Base-by-base conservation (phyloP, 2,329 filamentous ascomycete species). In the Penicillium thymicola region DNA sequence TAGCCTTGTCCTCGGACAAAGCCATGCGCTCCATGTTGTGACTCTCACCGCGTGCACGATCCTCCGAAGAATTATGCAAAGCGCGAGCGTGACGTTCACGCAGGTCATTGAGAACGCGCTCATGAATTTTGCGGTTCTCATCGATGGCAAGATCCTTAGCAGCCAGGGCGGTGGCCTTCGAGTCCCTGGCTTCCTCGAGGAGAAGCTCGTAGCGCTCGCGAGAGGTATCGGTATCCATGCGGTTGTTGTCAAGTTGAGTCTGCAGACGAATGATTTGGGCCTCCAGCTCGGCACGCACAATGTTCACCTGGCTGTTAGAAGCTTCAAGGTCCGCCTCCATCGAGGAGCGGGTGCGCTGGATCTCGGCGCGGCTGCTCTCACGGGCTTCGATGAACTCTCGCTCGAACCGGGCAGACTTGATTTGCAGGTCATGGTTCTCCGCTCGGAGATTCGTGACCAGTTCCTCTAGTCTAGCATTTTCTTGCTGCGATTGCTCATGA, bases 251-350 rank as follows among this genome's bases (percentile, higher is more conserved):
- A 42, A 96, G 78, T 70, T 96, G 89, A 21, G 82, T 78, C 51
- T 90, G 86, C 28, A 92, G 77, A 66, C 86, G 87, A 27, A 81
- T 76, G 58, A 94, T 83, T 70, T 96, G 89, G 57, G 88, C 86
- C 71, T 96, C 92, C 11, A 95, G 83, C 67, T 93, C 89, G 45
- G 89, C 85, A 51, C 91, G 88, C 28, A 93, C 86, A 53, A 89
- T 83, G 67, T 95, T 93, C 72, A 93, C 89, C 67, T 96, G 88
- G 70, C 90, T 87, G 68, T 92, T 94, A 50, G 92, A 89, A 38
- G 85, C 81, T 57, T 96, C 91, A 34, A 97, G 79, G 68, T 97
- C 90, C 13, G 84, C 82, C 71, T 96, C 89, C 79, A 96, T 81
- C 5, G 90, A 82, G 60, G 88, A 84, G 57, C 89, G 89, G 14